These are phyloP conservation scores for Vachellia pachyceras DNA, from an alignment of 306 rosid genomes.

Conservation along the genomic window DNA sequence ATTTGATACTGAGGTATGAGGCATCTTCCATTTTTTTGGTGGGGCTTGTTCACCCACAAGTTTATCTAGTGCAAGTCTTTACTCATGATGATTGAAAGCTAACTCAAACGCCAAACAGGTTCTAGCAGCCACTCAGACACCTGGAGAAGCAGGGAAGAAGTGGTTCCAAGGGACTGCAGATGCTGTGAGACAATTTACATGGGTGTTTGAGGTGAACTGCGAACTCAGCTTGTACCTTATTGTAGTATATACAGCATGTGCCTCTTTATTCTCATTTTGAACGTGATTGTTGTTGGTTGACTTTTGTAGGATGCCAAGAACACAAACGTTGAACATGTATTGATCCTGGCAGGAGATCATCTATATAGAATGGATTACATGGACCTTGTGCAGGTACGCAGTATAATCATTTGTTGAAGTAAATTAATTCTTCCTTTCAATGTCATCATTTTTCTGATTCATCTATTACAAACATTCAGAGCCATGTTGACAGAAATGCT, in stretches of 20 bases:
- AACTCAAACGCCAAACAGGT: conserved; percentile 59
- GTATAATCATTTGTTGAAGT: not conserved
- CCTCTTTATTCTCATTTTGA: conserved; percentile 26
- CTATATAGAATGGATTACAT: conserved; percentile 93
- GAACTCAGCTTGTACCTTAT: conserved; percentile 22
- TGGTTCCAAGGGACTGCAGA: conserved; percentile 99
- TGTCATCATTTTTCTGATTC: conserved; percentile 29
- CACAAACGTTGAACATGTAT: conserved; percentile 73
- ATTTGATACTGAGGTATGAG: not conserved
- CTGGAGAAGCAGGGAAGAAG: conserved; percentile 89
- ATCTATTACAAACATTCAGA: conserved; percentile 53
- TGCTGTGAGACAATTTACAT: conserved; percentile 92
- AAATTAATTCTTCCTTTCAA: conserved; percentile 27
- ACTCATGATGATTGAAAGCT: not conserved
- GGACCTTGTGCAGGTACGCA: conserved; percentile 85
- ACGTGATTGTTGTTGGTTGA: conserved; percentile 17
- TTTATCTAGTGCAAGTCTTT: too few relatives aligned
- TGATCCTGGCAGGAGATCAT: conserved; percentile 93
- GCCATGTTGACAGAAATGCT: conserved; percentile 75
- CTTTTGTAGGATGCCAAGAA: conserved; percentile 78
- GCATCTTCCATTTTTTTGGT: too few relatives aligned
- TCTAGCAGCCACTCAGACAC: conserved; percentile 95
- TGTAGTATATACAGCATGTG: conserved; percentile 19
- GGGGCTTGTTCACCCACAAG: too few relatives aligned
- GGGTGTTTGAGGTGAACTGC: conserved; percentile 90